Base-by-base conservation (phyloP, 805 yeast species). In the Saturnispora serradocipensis region DNA sequence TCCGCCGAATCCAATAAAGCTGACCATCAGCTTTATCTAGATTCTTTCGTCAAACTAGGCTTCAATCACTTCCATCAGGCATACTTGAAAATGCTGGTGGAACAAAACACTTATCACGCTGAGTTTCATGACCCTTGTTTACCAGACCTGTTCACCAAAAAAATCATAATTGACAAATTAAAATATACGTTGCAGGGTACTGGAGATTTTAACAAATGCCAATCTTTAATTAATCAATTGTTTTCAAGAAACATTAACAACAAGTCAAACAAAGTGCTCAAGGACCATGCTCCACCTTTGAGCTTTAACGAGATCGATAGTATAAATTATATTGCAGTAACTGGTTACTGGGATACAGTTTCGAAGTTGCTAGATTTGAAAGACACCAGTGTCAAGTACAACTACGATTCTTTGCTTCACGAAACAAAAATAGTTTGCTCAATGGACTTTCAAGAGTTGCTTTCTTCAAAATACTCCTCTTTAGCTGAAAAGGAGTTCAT, bases 291-390 rank as follows among this genome's bases (percentile, higher is more conserved):
- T 43, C 62, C 72, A 20, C 69, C 78, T 28, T 87, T 86, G 0
- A 67, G 76, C 7, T 76, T 81, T 64, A 76, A 76, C 46, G 67
- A 75, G 34, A 75, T 78, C 55, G 76, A 74, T 52, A 30, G 13
- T 30, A 10, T 30, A 10, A 22, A 22, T 20, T 82, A 82, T 52
- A 68, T 79, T 40, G 88, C 86, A 0, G 83, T 82, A 8, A 79
- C 84, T 54, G 86, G 85, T 4, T 81, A 81, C 60, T 81, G 84
- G 81, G 81, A 81, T 58, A 76, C 82, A 4, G 68, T 81, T 39
- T 72, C 74, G n/a, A 69, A 72, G 46, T 65, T 80, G 38, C 59
- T 77, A 36, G 64, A 69, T 10, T 25, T 15, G 6, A 52, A 18
- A 38, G 24, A 25, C 18, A 25, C 20, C n/a, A 27, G 20, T 46